These are phyloP conservation scores for Kluyveromyces siamensis DNA, from an alignment of 805 yeast genomes.

Conservation along the genomic window DNA sequence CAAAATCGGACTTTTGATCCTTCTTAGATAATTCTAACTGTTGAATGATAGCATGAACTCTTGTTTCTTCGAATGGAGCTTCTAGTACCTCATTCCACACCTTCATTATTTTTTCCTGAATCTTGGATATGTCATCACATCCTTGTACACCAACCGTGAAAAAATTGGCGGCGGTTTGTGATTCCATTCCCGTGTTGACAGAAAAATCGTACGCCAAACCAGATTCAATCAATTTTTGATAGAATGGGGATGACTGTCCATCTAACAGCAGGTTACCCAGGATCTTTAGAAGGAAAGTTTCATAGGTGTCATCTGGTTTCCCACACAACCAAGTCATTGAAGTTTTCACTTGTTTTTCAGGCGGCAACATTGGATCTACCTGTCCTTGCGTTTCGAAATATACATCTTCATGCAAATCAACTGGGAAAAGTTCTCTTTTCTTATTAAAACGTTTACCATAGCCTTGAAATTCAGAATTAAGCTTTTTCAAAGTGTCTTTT, in stretches of 20 bases:
- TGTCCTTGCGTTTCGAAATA: conserved; percentile 56
- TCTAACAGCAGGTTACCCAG: conserved; percentile 66
- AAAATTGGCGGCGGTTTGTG: conserved; percentile 64
- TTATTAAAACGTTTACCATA: conserved; percentile 43
- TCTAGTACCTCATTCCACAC: conserved; percentile 38
- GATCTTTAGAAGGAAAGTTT: conserved; percentile 62
- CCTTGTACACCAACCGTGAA: conserved; percentile 87
- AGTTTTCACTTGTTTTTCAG: conserved; percentile 61
- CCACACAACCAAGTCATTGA: conserved; percentile 90
- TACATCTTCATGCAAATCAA: conserved; percentile 30
- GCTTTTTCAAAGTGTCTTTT: conserved; percentile 44
- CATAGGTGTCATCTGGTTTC: conserved; percentile 56
- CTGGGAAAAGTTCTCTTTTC: conserved; percentile 31
- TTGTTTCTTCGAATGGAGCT: conserved; percentile 41
- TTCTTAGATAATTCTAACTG: conserved; percentile 78
- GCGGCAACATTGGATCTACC: conserved; percentile 63
- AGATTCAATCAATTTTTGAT: conserved; percentile 76
- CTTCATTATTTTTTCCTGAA: conserved; percentile 39
- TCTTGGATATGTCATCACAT: conserved; percentile 37
- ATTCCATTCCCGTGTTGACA: conserved; percentile 81
- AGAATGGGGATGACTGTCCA: conserved; percentile 88
- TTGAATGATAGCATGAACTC: conserved; percentile 80
- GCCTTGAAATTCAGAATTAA: conserved; percentile 40
- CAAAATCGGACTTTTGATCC: conserved; percentile 85
- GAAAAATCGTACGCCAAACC: conserved; percentile 81